Evolutionary conservation across 257 asterid genomes (phyloP), one percentile per base, ranked within the genome.

Genomic region (Nicotiana paniculata): DNA sequence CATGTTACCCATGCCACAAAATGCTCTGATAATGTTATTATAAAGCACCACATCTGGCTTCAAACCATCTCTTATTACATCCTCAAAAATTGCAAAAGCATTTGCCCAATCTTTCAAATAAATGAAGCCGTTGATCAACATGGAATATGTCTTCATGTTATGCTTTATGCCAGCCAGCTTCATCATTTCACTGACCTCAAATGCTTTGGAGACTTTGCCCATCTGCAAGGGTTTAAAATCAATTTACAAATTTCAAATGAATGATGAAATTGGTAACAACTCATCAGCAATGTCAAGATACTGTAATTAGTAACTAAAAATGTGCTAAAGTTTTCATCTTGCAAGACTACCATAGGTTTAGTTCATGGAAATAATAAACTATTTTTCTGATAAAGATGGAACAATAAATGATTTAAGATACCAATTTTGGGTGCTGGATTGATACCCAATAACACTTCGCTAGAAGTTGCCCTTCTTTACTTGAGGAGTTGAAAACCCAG

Each of bases 61-160:
- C 43, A 96, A 81, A 76, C 98, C 98, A 70, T 93, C 98, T 75
- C 74, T 80, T 57, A 96, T 88, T 83, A 92, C 90, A 86, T 96
- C 98, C 88, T 96, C 99, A 72, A 93, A 94, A 78, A 96, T 84
- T 63, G 99, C 94, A 83, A 96, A 96, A 57, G 97, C 98, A 85
- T 96, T 96, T n/a, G 97, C 96, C 97, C 97, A 96, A 86, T 96
- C 98, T 84, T 93, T 90, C 88, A 96, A 79, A 76, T 88, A 88
- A 68, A 90, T 91, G 85, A 96, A 96, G 78, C 99, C 99, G 26
- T 92, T 96, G 80, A 96, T 92, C 92, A 94, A 85, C 99, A 96
- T 96, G 80, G 98, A 96, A 81, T 96, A 96, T 5, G 98, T 96
- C 90, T 94, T 96, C 92, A 96, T 85, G 90, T 96, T 96, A 86